Evolutionary conservation across 441 rosid species (phyloP).

Genomic region (Gossypium davidsonii): DNA sequence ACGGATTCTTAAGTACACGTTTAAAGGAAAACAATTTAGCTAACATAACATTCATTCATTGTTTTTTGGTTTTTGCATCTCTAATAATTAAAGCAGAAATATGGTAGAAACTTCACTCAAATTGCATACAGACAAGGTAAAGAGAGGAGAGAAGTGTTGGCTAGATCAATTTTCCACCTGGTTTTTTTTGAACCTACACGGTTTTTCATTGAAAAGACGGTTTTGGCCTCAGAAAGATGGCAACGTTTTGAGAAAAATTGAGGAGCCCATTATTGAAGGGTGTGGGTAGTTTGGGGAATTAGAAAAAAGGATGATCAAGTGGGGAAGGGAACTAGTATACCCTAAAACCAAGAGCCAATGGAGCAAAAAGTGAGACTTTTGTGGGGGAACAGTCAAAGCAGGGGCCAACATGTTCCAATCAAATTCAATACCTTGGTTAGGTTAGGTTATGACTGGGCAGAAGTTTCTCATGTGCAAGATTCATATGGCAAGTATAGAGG

Average conservation of each 20-base stretch:
- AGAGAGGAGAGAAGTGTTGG: background rate
- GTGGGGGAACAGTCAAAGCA: background rate
- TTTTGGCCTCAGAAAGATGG: conserved; percentile 6
- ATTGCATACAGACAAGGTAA: background rate
- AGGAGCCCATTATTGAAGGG: background rate
- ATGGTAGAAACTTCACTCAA: background rate
- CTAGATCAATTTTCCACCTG: background rate
- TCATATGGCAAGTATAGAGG: too few species aligned
- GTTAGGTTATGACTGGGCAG: background rate
- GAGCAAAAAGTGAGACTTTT: background rate
- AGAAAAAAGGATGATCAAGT: background rate
- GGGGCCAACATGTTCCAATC: background rate
- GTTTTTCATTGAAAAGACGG: conserved; percentile 18
- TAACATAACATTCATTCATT: background rate
- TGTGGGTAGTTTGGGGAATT: conserved; percentile 14
- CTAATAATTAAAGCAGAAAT: background rate
- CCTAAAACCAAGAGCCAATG: background rate
- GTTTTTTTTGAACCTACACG: background rate
- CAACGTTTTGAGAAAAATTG: background rate
- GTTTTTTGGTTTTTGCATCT: background rate
- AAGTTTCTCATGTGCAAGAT: too few species aligned
- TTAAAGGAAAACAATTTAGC: background rate
- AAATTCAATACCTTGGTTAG: background rate
- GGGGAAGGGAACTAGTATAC: background rate
- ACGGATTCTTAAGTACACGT: background rate